Evolutionary conservation across 2,329 filamentous ascomycete genomes (phyloP).

Genomic region (Coniosporium tulheliwenetii): DNA sequence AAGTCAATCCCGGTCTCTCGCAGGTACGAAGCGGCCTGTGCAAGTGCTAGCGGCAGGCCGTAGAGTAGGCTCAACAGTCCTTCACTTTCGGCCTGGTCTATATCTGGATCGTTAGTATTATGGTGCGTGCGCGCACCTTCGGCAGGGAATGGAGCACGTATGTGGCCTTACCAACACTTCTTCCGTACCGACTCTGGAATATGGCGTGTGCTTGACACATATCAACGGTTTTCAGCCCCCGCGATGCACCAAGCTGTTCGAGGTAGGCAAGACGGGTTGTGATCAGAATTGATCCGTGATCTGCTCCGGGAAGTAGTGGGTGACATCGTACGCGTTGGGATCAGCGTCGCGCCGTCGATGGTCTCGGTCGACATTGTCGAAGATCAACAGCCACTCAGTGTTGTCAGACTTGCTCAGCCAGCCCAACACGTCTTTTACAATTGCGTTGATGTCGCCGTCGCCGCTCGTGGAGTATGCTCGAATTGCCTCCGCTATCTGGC

Average conservation of each 20-base stretch:
- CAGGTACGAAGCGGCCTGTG: conserved; percentile 6
- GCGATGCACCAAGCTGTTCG: conserved; percentile 8
- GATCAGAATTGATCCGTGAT: conserved; percentile 10
- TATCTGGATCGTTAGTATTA: neutral
- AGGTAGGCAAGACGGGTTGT: conserved; percentile 8
- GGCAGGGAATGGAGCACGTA: neutral
- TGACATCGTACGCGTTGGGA: conserved; percentile 7
- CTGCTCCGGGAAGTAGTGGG: conserved; percentile 7
- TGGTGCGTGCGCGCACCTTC: conserved; percentile 2
- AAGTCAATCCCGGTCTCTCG: conserved; percentile 8
- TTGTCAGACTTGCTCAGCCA: conserved; percentile 9
- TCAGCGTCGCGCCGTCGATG: conserved; percentile 2
- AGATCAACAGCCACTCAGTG: conserved; percentile 8
- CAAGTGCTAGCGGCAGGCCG: conserved; percentile 10
- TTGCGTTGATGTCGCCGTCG: conserved; percentile 3
- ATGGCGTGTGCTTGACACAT: conserved; percentile 7
- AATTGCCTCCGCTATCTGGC: conserved; percentile 4
- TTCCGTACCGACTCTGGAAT: conserved; percentile 7
- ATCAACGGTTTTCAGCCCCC: conserved; percentile 6
- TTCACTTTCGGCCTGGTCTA: conserved; percentile 5
- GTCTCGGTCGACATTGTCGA: conserved; percentile 11
- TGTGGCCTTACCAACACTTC: conserved; percentile 6
- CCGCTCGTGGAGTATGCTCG: conserved; percentile 5
- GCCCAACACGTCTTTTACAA: conserved; percentile 7
- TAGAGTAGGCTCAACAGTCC: conserved; percentile 7